Percentiles rank a stretch among this genome's conserved stretches.
These are phyloP conservation scores for Colletotrichum sp. DNA, from an alignment of 2,329 filamentous ascomycete genomes.

Conservation along the genomic window DNA sequence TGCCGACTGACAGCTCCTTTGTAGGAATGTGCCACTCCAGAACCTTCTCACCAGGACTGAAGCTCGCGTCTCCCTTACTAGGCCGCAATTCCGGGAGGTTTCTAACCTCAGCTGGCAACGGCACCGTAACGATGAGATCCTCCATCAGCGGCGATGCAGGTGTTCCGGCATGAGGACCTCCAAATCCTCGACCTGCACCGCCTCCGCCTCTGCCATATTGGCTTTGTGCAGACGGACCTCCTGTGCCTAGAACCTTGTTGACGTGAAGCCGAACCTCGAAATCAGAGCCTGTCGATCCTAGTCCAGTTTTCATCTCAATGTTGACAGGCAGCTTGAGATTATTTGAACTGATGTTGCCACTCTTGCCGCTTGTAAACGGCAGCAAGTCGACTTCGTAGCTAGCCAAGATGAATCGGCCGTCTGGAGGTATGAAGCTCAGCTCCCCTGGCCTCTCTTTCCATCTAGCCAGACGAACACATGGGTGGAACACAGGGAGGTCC, in stretches of 20 bases:
- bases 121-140: slow-evolving; percentile 78
- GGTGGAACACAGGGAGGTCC: slow-evolving; percentile 92
- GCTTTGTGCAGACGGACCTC: slow-evolving; percentile 37
- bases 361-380: slow-evolving; percentile 67
- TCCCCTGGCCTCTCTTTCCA: slow-evolving; percentile 92
- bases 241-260: slow-evolving; percentile 61
- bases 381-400: slow-evolving; percentile 94
- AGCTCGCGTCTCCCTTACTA: slow-evolving; percentile 82
- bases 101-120: slow-evolving; percentile 78
- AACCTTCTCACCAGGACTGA: slow-evolving; percentile 72
- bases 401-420: slow-evolving; percentile 90
- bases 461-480: slow-evolving; percentile 86
- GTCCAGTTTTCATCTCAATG: slow-evolving; percentile 79
- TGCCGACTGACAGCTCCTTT: slow-evolving; percentile 74
- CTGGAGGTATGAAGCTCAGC: slow-evolving; percentile 94
- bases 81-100: slow-evolving; percentile 84
- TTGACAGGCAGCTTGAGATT: slow-evolving; percentile 82
- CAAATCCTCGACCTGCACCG: slow-evolving; percentile 42
- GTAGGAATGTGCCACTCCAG: slow-evolving; percentile 85
- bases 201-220: slow-evolving; percentile 46
- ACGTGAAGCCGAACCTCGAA: slow-evolving; percentile 86
- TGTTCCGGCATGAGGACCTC: slow-evolving; percentile 54
- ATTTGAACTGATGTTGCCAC: slow-evolving; percentile 58
- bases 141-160: slow-evolving; percentile 70
- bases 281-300: slow-evolving; percentile 78